Evolutionary conservation across 371 early-diverging fungal genomes (phyloP).

Genomic region (Blakeslea trispora): DNA sequence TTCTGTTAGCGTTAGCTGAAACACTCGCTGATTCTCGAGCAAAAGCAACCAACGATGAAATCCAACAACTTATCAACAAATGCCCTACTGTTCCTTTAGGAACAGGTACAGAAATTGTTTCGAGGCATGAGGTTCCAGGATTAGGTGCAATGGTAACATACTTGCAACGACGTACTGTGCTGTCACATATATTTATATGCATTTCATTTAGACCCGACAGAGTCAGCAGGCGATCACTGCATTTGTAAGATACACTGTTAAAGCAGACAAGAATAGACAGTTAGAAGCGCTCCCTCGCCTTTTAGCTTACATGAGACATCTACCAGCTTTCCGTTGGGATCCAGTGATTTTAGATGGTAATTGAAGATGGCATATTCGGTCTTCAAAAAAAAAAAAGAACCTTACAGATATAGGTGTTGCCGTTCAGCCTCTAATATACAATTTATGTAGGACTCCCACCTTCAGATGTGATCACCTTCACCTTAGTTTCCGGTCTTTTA

Average conservation of each 20-base stretch:
- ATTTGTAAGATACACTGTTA: constrained; percentile 45
- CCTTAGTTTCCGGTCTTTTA: constrained; percentile 50
- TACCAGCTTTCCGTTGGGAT: constrained; percentile 42
- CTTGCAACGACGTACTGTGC: no score
- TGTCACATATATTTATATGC: no score
- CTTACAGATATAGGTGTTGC: background rate
- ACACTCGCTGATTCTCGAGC: constrained; percentile 55
- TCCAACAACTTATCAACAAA: constrained; percentile 34
- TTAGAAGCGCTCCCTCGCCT: constrained; percentile 36
- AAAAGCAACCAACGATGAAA: constrained; percentile 37
- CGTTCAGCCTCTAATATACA: background rate
- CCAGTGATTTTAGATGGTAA: constrained; percentile 33
- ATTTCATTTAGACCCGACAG: constrained; percentile 40
- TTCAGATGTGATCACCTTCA: constrained; percentile 46
- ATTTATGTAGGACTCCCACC: constrained; percentile 19
- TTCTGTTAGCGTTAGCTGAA: constrained; percentile 62
- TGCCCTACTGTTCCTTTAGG: constrained; percentile 44
- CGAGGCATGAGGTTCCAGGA: constrained; percentile 18
- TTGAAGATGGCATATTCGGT: background rate
- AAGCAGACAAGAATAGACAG: constrained; percentile 28
- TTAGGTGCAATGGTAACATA: constrained; percentile 28
- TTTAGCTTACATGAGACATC: constrained; percentile 35
- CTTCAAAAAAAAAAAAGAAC: background rate
- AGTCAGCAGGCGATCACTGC: constrained; percentile 51
- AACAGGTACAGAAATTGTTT: constrained; percentile 24